phyloP scores from a whole-genome alignment of 805 yeast species.

The Candida taoyuanica region DNA sequence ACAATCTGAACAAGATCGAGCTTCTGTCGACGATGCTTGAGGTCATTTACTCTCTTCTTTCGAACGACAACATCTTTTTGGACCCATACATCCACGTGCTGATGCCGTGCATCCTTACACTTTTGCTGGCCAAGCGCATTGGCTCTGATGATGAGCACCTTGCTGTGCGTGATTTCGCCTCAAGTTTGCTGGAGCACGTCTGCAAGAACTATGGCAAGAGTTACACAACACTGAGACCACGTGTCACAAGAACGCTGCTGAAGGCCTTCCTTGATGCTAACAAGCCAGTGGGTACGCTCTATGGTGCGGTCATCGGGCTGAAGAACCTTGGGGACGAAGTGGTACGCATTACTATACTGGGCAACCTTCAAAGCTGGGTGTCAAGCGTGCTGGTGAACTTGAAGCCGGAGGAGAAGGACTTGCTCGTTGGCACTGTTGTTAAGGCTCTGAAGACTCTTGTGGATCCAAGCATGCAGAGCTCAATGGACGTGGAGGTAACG shows the following conservation, averaged over 20 bases:
- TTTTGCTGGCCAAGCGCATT: slow-evolving; percentile 82
- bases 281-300: slow-evolving; percentile 83
- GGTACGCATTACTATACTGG: slow-evolving; percentile 74
- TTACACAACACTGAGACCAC: slow-evolving; percentile 84
- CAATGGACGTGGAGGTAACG: slow-evolving; percentile 34
- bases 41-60: slow-evolving; percentile 77
- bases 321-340: slow-evolving; percentile 84
- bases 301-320: slow-evolving; percentile 86
- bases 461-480: slow-evolving; percentile 27
- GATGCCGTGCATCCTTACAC: slow-evolving; percentile 93
- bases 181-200: slow-evolving; percentile 75
- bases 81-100: slow-evolving; percentile 96
- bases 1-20: slow-evolving; percentile 69
- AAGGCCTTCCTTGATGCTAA: slow-evolving; percentile 85
- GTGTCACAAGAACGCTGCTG: slow-evolving; percentile 88
- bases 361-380: slow-evolving; percentile 82
- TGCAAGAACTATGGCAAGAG: slow-evolving; percentile 75
- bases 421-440: slow-evolving; percentile 47
- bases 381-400: slow-evolving; percentile 43
- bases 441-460: slow-evolving; percentile 48
- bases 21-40: slow-evolving; percentile 81
- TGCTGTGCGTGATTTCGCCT: slow-evolving; percentile 84
- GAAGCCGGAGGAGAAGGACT: slow-evolving; percentile 40
- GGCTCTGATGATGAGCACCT: slow-evolving; percentile 41
- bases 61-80: slow-evolving; percentile 78